Evolutionary conservation across 2,329 filamentous ascomycete genomes (phyloP).

Genomic region (Nigrospora sphaerica): DNA sequence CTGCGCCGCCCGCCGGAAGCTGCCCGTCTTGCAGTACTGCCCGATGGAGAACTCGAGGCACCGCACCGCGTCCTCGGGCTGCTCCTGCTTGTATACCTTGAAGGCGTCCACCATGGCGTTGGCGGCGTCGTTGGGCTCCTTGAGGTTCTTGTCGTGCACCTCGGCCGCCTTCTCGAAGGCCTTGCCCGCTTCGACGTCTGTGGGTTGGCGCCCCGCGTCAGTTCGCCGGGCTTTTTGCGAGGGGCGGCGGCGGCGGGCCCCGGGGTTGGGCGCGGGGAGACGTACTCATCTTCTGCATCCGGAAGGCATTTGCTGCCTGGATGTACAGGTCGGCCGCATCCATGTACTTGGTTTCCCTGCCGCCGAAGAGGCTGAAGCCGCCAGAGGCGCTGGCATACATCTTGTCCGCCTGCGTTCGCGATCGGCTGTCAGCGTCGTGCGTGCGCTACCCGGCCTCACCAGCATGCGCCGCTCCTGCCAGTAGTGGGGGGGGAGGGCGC

Average conservation of each 20-base stretch:
- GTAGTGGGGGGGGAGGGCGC: conserved; percentile 6
- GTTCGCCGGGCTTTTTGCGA: background rate
- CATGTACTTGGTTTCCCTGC: conserved; percentile 81
- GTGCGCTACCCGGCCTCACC: background rate
- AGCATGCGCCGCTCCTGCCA: background rate
- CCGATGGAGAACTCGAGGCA: conserved; percentile 74
- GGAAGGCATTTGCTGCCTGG: conserved; percentile 86
- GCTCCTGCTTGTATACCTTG: conserved; percentile 85
- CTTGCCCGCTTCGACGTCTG: conserved; percentile 78
- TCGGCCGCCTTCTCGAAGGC: conserved; percentile 82
- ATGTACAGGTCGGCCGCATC: conserved; percentile 81
- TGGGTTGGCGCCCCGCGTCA: background rate
- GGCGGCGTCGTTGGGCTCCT: conserved; percentile 87
- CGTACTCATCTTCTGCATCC: conserved; percentile 77
- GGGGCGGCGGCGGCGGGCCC: background rate
- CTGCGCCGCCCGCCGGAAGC: conserved; percentile 82
- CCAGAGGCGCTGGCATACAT: conserved; percentile 63
- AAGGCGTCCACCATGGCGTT: conserved; percentile 86
- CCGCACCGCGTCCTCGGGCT: conserved; percentile 74
- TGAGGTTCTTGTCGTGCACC: conserved; percentile 73
- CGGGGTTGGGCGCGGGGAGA: conserved; percentile 2
- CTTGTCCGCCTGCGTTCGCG: conserved; percentile 70
- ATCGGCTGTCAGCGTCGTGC: conserved; percentile 5
- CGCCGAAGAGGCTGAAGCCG: conserved; percentile 87
- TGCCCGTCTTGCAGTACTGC: conserved; percentile 83